Base-by-base conservation (phyloP, 2,329 filamentous ascomycete species). In the Colletotrichum simmondsii region DNA sequence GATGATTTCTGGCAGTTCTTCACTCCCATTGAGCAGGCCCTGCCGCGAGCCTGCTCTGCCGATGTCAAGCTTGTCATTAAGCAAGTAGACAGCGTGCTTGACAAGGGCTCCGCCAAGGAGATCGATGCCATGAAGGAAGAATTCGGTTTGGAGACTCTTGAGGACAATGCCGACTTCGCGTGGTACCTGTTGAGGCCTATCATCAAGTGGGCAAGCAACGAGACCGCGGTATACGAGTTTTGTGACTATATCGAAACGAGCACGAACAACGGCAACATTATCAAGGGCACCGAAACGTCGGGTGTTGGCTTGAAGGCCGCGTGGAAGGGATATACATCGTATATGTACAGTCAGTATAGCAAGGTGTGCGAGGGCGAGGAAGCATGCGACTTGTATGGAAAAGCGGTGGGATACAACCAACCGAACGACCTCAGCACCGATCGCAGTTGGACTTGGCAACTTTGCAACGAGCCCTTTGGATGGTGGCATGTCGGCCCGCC, bases 1-100 rank as follows among this genome's bases (percentile, higher is more conserved):
- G 76, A 80, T 19, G 83, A 85, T 56, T 84, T 87, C 76, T 87
- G 84, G 81, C 81, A 83, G 75, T 88, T 88, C 75, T 88, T 86
- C 77, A 77, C 80, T 14, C 86, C 87, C 2, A 80, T 88, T 32
- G 81, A 85, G 73, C 75, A 84, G 60, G 26, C n/a, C 49, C 49
- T 62, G 70, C 72, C 65, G 24, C 30, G 56, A 10, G 65, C 87
- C 76, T 88, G 87, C 79, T 86, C 83, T 75, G 79, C 76, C 11
- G 86, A 88, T 74, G 77, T 88, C 37, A 79, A 82, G 8, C 79
- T 83, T 0, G 85, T 87, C 12, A 80, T 88, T 53, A 79, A 85
- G n/a, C 79, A 87, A 74, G 79, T 88, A 19, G 85, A 89, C 73
- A 80, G 75, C 74, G 81, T 83, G 58, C 79, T 80, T 5, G 77